These are phyloP conservation scores for Ceratocystis alfenasii DNA, from an alignment of 2,329 filamentous ascomycete genomes.

Conservation along the genomic window DNA sequence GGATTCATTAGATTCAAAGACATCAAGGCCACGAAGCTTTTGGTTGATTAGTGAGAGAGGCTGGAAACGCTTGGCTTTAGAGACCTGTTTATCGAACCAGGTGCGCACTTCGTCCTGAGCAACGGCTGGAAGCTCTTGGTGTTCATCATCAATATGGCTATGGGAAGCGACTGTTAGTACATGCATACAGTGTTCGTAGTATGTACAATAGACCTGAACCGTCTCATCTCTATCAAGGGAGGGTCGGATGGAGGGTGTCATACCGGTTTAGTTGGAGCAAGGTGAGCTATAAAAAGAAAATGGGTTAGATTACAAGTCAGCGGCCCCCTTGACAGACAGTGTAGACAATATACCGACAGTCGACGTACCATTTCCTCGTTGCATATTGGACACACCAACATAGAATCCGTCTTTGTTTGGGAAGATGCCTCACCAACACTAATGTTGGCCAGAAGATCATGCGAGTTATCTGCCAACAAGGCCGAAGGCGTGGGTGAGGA, in stretches of 20 bases:
- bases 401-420: slow-evolving; percentile 43
- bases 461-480: slow-evolving; percentile 56
- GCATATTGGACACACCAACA: slow-evolving; percentile 91
- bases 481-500: slow-evolving; percentile 50
- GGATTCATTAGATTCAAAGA: slow-evolving; percentile 84
- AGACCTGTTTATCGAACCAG: slow-evolving; percentile 91
- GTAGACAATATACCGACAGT: no score
- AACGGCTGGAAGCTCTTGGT: slow-evolving; percentile 77
- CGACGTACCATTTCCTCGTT: slow-evolving; percentile 82
- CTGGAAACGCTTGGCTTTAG: slow-evolving; percentile 86
- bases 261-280: slow-evolving; percentile 79
- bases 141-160: slow-evolving; percentile 66
- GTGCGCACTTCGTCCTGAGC: slow-evolving; percentile 92
- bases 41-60: slow-evolving; percentile 84
- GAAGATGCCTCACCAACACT: slow-evolving; percentile 47
- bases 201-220: no score
- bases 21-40: slow-evolving; percentile 81
- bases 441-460: slow-evolving; percentile 72
- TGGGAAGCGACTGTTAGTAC: slow-evolving; percentile 1
- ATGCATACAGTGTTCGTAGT: not conserved
- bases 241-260: not conserved
- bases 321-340: no score
- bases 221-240: not conserved
- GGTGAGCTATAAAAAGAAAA: slow-evolving; percentile 52
- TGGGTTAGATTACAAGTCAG: slow-evolving; percentile 9